Evolutionary conservation across 2,329 filamentous ascomycete genomes (phyloP), one percentile per base, ranked within the genome.

Genomic region (Tolypocladium nubicola): DNA sequence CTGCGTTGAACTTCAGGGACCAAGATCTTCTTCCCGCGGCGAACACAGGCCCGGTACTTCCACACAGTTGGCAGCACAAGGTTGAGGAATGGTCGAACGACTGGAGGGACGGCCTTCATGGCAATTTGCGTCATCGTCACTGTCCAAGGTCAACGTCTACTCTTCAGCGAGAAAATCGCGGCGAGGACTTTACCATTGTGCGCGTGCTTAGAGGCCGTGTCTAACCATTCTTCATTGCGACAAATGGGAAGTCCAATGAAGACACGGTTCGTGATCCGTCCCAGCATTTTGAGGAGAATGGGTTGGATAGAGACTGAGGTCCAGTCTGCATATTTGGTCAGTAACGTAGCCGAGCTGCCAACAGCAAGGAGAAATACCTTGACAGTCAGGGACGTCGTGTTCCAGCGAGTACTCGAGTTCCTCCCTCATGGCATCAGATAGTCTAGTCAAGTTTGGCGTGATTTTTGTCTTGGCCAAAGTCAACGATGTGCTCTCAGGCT

Each of bases 41-140:
- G 59, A 16, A 57, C 21, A 8, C 14, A 23, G 11, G 57, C 55
- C 30, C 54, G 53, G 33, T 57, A 56, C 21, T 45, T 56, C 53
- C 53, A 54, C 2, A 43, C 38, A 13, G 47, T 49, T 3, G 59
- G 57, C 23, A 61, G 53, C 10, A 55, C 37, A 19, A 61, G 30
- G 33, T 61, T 52, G 26, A 61, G 37, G 2, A 61, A 16, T 0
- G 59, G 57, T 19, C 52, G 56, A 14, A 56, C 7, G 14, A 56
- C 39, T 1, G n/a, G 41, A 19, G 57, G 59, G 19, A 61, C 41
- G 19, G 54, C 43, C 16, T 56, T 57, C 53, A 61, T 59, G 19
- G 49, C 50, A 38, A 61, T 59, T 37, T 61, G 57, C 10, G 55
- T 61, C 37, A 61, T 56, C 11, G 57, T 58, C 9, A 61, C 59